Conservation (phyloP, 345 rosid species). For the Populus nigra region DNA sequence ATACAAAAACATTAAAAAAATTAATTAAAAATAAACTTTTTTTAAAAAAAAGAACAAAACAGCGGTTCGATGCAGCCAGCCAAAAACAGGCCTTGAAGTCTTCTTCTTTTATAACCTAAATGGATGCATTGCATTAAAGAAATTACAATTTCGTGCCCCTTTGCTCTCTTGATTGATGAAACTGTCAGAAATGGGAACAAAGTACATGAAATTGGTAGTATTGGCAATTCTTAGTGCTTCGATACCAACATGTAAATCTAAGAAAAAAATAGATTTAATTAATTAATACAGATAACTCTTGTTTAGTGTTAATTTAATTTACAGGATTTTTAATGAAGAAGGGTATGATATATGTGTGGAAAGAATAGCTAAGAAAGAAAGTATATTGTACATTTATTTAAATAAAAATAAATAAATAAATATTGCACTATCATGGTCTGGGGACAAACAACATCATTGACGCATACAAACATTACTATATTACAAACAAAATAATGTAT, state of each 20-base stretch:
- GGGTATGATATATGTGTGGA: background rate
- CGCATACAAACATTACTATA: background rate
- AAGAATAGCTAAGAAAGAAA: background rate
- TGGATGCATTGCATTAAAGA: background rate
- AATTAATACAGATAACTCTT: background rate
- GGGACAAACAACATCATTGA: background rate
- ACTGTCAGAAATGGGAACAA: no score
- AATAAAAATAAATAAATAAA: background rate
- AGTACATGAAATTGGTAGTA: background rate
- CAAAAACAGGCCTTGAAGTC: no score
- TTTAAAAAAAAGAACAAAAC: no score
- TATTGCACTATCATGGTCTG: background rate
- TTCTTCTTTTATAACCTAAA: background rate
- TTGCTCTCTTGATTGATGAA: background rate
- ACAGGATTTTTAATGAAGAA: background rate
- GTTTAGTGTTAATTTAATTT: background rate
- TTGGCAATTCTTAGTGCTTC: background rate
- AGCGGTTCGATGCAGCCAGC: no score
- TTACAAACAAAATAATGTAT: background rate
- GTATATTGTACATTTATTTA: background rate
- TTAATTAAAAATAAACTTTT: no score
- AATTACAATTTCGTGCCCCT: background rate
- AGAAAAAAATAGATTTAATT: background rate
- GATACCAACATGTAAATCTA: constrained; percentile 15
- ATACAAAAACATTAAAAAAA: no score